Evolutionary conservation across 2,329 filamentous ascomycete species (phyloP), one percentile per base, ranked within the genome.

Genomic region (Xylaria sp.): DNA sequence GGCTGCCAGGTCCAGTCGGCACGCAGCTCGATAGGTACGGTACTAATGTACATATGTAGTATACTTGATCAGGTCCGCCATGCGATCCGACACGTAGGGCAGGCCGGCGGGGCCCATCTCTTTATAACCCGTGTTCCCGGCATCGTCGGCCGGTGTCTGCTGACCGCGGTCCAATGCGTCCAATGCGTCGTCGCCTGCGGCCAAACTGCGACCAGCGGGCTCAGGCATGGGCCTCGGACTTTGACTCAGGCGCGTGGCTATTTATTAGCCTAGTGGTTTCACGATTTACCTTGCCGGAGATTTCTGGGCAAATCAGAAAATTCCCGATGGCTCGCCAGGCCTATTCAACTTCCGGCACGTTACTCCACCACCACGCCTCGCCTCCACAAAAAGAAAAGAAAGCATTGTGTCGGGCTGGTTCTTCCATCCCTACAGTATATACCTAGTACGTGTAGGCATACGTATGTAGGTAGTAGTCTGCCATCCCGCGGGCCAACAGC

Each of bases 111-210:
- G 29, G 5, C 43, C 51, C 52, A 52, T 53, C 26, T 56, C 47
- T 34, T 13, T 34, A 34, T 34, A 34, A 34, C 5, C 29, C 16
- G 29, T 7, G 29, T 34, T 34, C 29, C 29, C 22, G 16, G 29
- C 29, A 34, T 42, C 17, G 43, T 56, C 52, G 53, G 58, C 55
- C 59, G 58, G 56, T 57, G 59, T 66, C 63, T 62, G 61, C 63
- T 65, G 64, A 65, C 62, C 59, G 52, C 43, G 47, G 34, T 44
- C 43, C 50, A 46, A 64, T 66, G 64, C 63, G 34, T 44, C 43
- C 50, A 46, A 64, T 66, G 64, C 63, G 60, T 57, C 55, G 60
- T 54, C 54, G 44, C 55, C 62, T 65, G 64, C 64, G 63, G 57
- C 64, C 63, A 45, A 46, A 55, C 63, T 66, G 64, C 63, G 60